Conservation (phyloP, 176 grass and related monocot genomes). For the Triticum timopheevii region DNA sequence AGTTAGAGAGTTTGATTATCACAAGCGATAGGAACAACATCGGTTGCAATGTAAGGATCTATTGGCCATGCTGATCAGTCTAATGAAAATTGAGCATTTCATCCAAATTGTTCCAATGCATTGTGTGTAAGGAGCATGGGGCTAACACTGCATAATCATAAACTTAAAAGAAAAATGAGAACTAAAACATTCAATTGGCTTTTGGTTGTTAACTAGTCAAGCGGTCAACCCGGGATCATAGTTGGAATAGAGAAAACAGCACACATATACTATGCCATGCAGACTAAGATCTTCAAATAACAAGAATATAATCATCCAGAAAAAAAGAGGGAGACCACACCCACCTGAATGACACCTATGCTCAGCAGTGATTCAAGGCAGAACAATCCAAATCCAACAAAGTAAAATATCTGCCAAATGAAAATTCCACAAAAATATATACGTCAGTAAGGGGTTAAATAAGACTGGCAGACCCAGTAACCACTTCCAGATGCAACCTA, state of each 20-base stretch:
- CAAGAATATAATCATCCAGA: neutral
- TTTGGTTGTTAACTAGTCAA: neutral
- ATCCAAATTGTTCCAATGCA: neutral
- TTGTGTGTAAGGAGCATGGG: neutral
- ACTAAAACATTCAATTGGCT: neutral
- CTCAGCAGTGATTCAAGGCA: slow-evolving; percentile 87
- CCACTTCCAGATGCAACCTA: neutral
- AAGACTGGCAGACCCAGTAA: slow-evolving; percentile 20
- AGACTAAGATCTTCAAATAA: neutral
- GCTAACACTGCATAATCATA: slow-evolving; percentile 30
- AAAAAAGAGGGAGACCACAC: neutral
- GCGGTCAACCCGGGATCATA: neutral
- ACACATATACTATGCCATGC: neutral
- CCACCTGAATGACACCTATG: slow-evolving; percentile 84
- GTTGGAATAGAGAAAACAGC: neutral
- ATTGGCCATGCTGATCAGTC: slow-evolving; percentile 38
- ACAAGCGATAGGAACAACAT: neutral
- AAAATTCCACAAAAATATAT: slow-evolving; percentile 5
- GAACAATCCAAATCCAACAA: slow-evolving; percentile 92
- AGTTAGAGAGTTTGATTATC: neutral
- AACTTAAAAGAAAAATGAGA: neutral
- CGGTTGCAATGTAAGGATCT: neutral
- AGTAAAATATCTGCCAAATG: slow-evolving; percentile 86
- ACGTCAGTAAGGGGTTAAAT: slow-evolving; percentile 12
- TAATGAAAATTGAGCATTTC: neutral